Conservation (phyloP, 352 stramenopile genomes). For the Globisporangium okanoganense region DNA sequence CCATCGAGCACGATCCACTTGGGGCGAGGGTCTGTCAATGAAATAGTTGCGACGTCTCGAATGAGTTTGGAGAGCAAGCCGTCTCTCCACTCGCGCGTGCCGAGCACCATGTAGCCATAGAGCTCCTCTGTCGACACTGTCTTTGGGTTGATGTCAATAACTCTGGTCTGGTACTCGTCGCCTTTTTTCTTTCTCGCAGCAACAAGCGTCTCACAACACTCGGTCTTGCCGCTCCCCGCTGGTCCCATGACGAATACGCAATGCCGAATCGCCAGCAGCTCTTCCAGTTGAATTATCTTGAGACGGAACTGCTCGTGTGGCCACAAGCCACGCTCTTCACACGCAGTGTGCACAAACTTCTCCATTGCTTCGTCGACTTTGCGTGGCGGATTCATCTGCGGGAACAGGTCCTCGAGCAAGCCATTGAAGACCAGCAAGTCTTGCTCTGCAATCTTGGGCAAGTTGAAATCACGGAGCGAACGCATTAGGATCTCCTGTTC, state of each 20-base stretch:
- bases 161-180: conserved; percentile 57
- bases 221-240: conserved; percentile 90
- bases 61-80: conserved; percentile 94
- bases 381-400: conserved; percentile 79
- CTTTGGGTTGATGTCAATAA: conserved; percentile 94
- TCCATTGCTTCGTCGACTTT: conserved; percentile 91
- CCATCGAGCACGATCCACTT: conserved; percentile 97
- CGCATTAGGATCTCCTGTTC: conserved; percentile 93
- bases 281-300: conserved; percentile 95
- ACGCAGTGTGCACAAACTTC: conserved; percentile 88
- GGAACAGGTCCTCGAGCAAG: conserved; percentile 93
- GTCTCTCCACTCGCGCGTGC: conserved; percentile 95
- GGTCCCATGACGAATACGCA: conserved; percentile 96
- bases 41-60: conserved; percentile 82
- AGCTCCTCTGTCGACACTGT: conserved; percentile 94
- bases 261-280: conserved; percentile 92
- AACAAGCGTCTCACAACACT: conserved; percentile 91
- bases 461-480: conserved; percentile 95
- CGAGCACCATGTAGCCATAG: conserved; percentile 95
- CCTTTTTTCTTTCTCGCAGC: conserved; percentile 73
- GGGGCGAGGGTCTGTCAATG: conserved; percentile 50
- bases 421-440: conserved; percentile 93
- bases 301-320: conserved; percentile 92
- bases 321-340: conserved; percentile 83
- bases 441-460: conserved; percentile 94